Base-by-base conservation (phyloP, 805 yeast species). In the Metschnikowia kofuensis region DNA sequence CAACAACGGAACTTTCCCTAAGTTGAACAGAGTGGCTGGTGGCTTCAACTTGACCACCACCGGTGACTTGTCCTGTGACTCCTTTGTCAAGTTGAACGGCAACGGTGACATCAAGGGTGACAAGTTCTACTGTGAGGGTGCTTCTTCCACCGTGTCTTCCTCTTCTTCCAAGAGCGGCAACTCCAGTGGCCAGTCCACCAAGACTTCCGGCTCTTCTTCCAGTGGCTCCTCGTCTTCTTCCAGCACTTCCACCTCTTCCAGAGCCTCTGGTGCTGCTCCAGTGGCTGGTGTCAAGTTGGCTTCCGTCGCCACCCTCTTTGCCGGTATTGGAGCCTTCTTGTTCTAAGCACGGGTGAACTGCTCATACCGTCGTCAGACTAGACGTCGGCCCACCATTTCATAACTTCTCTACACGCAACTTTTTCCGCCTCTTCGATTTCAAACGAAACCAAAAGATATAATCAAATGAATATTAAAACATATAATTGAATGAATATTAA, bases 91-190 rank as follows among this genome's bases (percentile, higher is more conserved):
- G 47, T 80, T 89, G 67, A 84, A 88, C 79, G 70, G 75, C 64
- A 77, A 79, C 62, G 95, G 96, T 73, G 87, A 79, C 68, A 84
- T 94, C 71, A 89, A 84, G 76, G 99, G 99, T 82, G 89, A 89
- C 77, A 76, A 82, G 62, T 91, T 82, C 77, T 78, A 71, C 62
- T 87, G 95, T 77, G 77, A 51, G 47, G 58, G 58, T 46, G 58
- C 83, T 57, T 60, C 69, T 44, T 61, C 75, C 49, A 64, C 77
- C 50, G 63, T 79, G 47, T 70, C 78, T 40, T 66, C 75, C 44
- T 66, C 80, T 38, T 60, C 77, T 41, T 64, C 81, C 48, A 69
- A 68, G 66, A 63, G 64, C 45, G 63, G 65, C 40, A 55, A 51
- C 60, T 40, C 55, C 44, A 47, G 47, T 52, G 57, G 59, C 41